phyloP scores from a whole-genome alignment of 805 yeast species.

The Brettanomyces custersianus region DNA sequence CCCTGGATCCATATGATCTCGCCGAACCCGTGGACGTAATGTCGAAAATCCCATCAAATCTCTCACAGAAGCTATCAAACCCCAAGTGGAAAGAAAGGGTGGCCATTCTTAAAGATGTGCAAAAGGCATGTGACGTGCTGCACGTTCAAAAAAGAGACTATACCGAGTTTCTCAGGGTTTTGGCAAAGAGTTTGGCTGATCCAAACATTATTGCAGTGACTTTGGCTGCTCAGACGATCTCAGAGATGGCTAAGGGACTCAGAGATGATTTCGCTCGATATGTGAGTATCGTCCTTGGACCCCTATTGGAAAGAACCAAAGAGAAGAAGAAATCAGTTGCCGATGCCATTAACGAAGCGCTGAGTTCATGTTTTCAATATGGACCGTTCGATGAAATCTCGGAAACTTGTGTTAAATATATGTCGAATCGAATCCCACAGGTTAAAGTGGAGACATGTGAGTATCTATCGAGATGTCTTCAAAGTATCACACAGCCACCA shows the following conservation, averaged over 20 bases:
- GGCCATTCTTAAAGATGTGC: constrained; percentile 65
- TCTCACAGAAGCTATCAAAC: constrained; percentile 45
- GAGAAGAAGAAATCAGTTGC: constrained; percentile 78
- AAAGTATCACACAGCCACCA: constrained; percentile 40
- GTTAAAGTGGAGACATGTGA: constrained; percentile 63
- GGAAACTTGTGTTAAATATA: constrained; percentile 48
- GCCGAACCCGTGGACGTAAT: constrained; percentile 63
- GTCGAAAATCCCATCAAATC: constrained; percentile 55
- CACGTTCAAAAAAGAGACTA: constrained; percentile 55
- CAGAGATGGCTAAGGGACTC: constrained; percentile 57
- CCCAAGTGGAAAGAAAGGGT: constrained; percentile 89
- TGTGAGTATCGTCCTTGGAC: constrained; percentile 40
- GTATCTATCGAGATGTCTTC: constrained; percentile 56
- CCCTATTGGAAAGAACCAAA: constrained; percentile 73
- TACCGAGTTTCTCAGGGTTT: constrained; percentile 45
- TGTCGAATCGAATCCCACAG: constrained; percentile 78
- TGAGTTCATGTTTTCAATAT: constrained; percentile 52
- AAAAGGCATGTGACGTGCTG: constrained; percentile 42
- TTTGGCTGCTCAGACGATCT: constrained; percentile 61
- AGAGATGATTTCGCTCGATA: constrained; percentile 47
- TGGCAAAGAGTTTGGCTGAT: constrained; percentile 75
- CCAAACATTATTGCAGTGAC: constrained; percentile 84
- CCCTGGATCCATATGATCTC: constrained; percentile 60
- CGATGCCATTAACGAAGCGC: constrained; percentile 57
- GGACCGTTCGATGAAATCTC: constrained; percentile 46